A percentile compares a stretch with the other conserved stretches of the same genome.
phyloP scores from a whole-genome alignment of 176 grass and related monocot genomes.

The Secale cereale region DNA sequence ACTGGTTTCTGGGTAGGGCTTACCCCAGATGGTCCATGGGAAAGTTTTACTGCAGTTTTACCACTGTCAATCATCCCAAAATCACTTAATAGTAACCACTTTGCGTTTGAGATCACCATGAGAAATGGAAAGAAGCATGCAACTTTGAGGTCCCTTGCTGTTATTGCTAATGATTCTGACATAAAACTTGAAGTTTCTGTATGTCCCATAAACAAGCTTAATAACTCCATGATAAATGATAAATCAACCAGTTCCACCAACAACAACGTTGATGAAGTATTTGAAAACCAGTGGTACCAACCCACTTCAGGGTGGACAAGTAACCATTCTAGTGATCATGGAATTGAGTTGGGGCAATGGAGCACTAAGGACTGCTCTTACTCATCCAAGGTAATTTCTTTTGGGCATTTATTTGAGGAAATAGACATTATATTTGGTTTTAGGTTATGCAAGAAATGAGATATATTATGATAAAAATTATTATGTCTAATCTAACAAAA shows the following conservation, averaged over 20 bases:
- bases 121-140: constrained; percentile 80
- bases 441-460: neutral
- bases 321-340: constrained; percentile 37
- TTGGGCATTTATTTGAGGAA: constrained; percentile 2
- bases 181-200: constrained; percentile 86
- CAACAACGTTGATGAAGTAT: constrained; percentile 66
- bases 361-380: constrained; percentile 79
- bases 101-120: constrained; percentile 90
- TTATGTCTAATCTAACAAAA: constrained; percentile 44
- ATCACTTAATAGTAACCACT: constrained; percentile 62
- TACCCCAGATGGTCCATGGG: constrained; percentile 85
- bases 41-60: constrained; percentile 76
- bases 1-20: constrained; percentile 87
- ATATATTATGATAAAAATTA: constrained; percentile 7
- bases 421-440: constrained; percentile 8
- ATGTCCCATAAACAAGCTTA: constrained; percentile 55
- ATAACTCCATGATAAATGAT: constrained; percentile 26
- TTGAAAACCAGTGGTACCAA: constrained; percentile 90
- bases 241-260: constrained; percentile 37
- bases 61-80: constrained; percentile 77
- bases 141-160: constrained; percentile 76
- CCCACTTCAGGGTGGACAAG: constrained; percentile 82
- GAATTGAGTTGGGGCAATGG: constrained; percentile 70
- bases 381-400: constrained; percentile 74
- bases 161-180: constrained; percentile 78